Percentiles rank a stretch among this genome's conserved stretches.
These are phyloP conservation scores for Pseudogymnoascus destructans DNA, from an alignment of 2,329 filamentous ascomycete genomes.

Conservation along the genomic window DNA sequence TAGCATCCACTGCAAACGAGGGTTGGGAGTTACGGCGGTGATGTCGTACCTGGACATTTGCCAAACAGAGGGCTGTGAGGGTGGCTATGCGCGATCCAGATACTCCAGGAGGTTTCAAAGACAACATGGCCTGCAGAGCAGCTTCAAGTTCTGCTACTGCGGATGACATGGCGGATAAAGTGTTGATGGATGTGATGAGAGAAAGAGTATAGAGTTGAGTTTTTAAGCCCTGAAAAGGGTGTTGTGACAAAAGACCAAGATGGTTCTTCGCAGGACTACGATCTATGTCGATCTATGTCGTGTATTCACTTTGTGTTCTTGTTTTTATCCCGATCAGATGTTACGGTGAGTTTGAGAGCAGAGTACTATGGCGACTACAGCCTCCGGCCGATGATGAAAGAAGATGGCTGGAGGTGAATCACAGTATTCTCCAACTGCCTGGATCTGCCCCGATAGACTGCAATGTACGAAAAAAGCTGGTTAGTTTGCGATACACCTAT, in stretches of 20 bases:
- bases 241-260: conserved; percentile 6
- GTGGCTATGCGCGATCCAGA: conserved; percentile 82
- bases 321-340: conserved; percentile 5
- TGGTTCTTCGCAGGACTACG: conserved; percentile 11
- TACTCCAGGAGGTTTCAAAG: conserved; percentile 83
- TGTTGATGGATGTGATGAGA: neutral
- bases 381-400: conserved; percentile 1
- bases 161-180: conserved; percentile 48
- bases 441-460: neutral
- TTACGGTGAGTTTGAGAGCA: conserved; percentile 5
- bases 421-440: neutral
- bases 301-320: conserved; percentile 1
- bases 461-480: neutral
- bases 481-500: neutral
- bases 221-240: neutral
- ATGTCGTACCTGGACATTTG: conserved; percentile 67
- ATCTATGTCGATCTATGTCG: conserved; percentile 10
- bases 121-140: conserved; percentile 81
- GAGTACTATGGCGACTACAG: conserved; percentile 3
- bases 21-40: conserved; percentile 18
- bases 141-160: conserved; percentile 83
- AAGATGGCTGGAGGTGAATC: conserved; percentile 5
- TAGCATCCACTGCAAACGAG: conserved; percentile 12
- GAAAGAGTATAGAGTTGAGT: conserved; percentile 11
- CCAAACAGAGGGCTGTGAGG: conserved; percentile 77